A percentile compares a stretch with the other conserved stretches of the same genome.
Conservation (phyloP, 768 basidiomycete genomes). For the Lentinula lateritia region DNA sequence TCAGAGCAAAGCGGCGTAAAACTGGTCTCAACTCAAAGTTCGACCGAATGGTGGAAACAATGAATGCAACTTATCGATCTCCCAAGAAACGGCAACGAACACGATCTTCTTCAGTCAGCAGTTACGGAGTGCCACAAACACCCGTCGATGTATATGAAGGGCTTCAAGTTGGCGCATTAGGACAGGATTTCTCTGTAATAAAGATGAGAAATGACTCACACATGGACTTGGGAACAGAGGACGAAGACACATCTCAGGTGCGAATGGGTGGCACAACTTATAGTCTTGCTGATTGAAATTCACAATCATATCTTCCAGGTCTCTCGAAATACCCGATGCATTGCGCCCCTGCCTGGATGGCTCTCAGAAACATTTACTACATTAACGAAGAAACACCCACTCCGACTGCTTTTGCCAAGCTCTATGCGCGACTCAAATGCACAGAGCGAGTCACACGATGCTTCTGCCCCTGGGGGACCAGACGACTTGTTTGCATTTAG, state of each 20-base stretch:
- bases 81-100: constrained; percentile 21
- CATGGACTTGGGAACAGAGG: not conserved
- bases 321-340: constrained; percentile 14
- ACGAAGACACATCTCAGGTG: not conserved
- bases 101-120: constrained; percentile 40
- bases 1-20: constrained; percentile 41
- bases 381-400: constrained; percentile 40
- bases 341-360: constrained; percentile 47
- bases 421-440: not conserved
- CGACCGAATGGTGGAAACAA: constrained; percentile 62
- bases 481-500: not conserved
- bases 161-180: constrained; percentile 27
- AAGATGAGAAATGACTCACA: constrained; percentile 29
- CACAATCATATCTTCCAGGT: not conserved
- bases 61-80: constrained; percentile 34
- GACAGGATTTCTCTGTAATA: constrained; percentile 35
- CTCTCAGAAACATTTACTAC: constrained; percentile 45
- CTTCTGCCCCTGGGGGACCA: not conserved
- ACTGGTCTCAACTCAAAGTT: constrained; percentile 52
- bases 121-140: constrained; percentile 34
- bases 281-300: not conserved
- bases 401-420: constrained; percentile 35
- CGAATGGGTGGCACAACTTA: not conserved
- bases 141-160: constrained; percentile 33
- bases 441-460: not conserved